phyloP scores from a whole-genome alignment of 306 rosid species.

The Ceratonia siliqua region DNA sequence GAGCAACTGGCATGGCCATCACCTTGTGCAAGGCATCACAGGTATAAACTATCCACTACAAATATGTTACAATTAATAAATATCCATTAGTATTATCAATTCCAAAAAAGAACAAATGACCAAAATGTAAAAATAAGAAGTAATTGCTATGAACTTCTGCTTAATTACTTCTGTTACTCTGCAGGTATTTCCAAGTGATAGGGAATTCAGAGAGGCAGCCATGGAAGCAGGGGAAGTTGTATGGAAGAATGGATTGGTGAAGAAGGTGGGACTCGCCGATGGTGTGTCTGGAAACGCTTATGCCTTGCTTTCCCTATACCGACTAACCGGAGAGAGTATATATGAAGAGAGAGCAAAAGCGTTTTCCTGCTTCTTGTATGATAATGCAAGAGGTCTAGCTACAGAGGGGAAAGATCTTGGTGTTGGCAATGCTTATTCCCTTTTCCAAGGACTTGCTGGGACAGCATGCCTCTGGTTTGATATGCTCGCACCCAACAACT shows the following conservation, averaged over 20 bases:
- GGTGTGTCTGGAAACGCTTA: conserved; percentile 83
- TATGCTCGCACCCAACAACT: conserved; percentile 52
- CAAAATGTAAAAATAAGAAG: too few relatives aligned
- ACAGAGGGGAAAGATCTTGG: neutral
- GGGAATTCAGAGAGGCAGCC: conserved; percentile 78
- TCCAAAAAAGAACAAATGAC: too few relatives aligned
- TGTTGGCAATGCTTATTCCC: conserved; percentile 53
- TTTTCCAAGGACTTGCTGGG: conserved; percentile 86
- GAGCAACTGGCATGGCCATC: conserved; percentile 84
- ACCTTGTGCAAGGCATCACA: conserved; percentile 86
- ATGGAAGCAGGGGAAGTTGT: conserved; percentile 92
- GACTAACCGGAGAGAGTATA: conserved; percentile 60
- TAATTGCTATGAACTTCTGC: too few relatives aligned
- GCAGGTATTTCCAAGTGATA: conserved; percentile 64
- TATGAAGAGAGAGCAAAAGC: conserved; percentile 73
- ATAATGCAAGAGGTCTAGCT: conserved; percentile 41
- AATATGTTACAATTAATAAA: too few relatives aligned
- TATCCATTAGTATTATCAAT: too few relatives aligned
- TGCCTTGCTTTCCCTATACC: conserved; percentile 64
- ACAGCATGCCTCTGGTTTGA: conserved; percentile 84
- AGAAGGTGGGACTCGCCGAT: conserved; percentile 76
- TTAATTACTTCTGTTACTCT: too few relatives aligned
- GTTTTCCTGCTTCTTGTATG: conserved; percentile 65
- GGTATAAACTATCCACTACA: too few relatives aligned
- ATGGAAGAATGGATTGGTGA: conserved; percentile 78